phyloP scores from a whole-genome alignment of 441 rosid genomes.

The Croton setiger region DNA sequence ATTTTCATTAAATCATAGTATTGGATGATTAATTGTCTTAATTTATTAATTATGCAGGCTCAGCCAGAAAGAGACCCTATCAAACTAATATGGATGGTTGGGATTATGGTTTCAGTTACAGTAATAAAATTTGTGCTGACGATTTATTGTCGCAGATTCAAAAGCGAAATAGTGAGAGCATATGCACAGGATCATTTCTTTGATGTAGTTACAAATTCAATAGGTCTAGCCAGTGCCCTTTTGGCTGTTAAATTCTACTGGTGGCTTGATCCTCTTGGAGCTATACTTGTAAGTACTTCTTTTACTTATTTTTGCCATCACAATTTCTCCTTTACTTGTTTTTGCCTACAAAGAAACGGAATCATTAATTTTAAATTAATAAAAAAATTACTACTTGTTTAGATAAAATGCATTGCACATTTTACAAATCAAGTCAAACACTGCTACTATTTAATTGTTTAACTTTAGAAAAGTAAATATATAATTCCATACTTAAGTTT shows the following conservation, averaged over 20 bases:
- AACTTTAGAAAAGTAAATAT: too few species aligned
- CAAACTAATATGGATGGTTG: conserved; percentile 75
- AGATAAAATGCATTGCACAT: too few species aligned
- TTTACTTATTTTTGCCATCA: too few species aligned
- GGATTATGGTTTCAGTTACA: conserved; percentile 64
- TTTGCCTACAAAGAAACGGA: too few species aligned
- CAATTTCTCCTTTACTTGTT: too few species aligned
- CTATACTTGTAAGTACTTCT: conserved; percentile 57
- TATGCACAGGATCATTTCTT: conserved; percentile 74
- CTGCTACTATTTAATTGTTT: too few species aligned
- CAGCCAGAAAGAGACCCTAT: conserved; percentile 44
- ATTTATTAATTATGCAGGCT: conserved; percentile 29
- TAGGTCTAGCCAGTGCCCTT: conserved; percentile 57
- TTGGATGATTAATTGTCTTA: neutral
- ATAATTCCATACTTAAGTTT: too few species aligned
- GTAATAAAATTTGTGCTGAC: conserved; percentile 45
- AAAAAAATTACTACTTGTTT: too few species aligned
- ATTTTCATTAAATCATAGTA: too few species aligned
- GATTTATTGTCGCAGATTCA: conserved; percentile 57
- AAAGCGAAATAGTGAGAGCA: conserved; percentile 58
- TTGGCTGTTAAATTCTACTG: conserved; percentile 56
- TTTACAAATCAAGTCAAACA: too few species aligned
- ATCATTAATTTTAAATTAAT: too few species aligned
- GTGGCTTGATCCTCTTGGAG: conserved; percentile 79
- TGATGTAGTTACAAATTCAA: conserved; percentile 64